Evolutionary conservation across 257 asterid genomes (phyloP).

Genomic region (Pogostemon cablin): DNA sequence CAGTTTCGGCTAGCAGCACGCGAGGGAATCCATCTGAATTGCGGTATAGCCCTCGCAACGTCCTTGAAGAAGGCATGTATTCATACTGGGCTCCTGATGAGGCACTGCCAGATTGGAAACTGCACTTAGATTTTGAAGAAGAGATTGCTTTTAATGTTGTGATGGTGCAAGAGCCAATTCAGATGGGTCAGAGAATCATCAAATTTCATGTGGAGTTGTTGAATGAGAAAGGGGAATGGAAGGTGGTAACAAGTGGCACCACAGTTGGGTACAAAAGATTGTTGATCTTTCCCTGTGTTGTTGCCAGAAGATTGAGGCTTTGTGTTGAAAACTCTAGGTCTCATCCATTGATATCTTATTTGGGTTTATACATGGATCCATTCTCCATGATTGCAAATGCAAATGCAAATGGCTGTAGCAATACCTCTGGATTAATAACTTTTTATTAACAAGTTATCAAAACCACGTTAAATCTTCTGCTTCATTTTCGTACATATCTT

Average conservation of each 20-base stretch:
- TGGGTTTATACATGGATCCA: constrained; percentile 70
- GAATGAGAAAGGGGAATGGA: constrained; percentile 58
- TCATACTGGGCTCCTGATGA: constrained; percentile 85
- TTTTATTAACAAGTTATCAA: no score
- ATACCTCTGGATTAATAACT: constrained; percentile 9
- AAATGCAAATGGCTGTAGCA: constrained; percentile 24
- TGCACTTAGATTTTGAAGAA: constrained; percentile 51
- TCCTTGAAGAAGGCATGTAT: constrained; percentile 64
- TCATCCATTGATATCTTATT: constrained; percentile 64
- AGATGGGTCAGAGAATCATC: constrained; percentile 87
- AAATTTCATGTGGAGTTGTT: constrained; percentile 63
- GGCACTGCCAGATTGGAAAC: constrained; percentile 45
- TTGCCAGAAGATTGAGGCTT: constrained; percentile 51
- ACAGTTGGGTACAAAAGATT: constrained; percentile 89
- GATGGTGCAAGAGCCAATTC: constrained; percentile 92
- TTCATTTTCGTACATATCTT: no score
- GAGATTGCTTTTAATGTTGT: constrained; percentile 59
- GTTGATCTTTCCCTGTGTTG: constrained; percentile 52
- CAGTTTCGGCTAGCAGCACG: constrained; percentile 67
- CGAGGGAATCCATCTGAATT: constrained; percentile 52
- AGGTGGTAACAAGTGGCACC: constrained; percentile 56
- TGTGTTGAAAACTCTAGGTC: constrained; percentile 59
- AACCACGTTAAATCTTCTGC: no score
- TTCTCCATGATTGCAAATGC: constrained; percentile 43
- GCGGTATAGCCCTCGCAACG: constrained; percentile 47